A percentile compares a stretch with the other conserved stretches of the same genome.
phyloP scores from a whole-genome alignment of 2,329 filamentous ascomycete species.

The Lasiodiplodia hormozganensis region DNA sequence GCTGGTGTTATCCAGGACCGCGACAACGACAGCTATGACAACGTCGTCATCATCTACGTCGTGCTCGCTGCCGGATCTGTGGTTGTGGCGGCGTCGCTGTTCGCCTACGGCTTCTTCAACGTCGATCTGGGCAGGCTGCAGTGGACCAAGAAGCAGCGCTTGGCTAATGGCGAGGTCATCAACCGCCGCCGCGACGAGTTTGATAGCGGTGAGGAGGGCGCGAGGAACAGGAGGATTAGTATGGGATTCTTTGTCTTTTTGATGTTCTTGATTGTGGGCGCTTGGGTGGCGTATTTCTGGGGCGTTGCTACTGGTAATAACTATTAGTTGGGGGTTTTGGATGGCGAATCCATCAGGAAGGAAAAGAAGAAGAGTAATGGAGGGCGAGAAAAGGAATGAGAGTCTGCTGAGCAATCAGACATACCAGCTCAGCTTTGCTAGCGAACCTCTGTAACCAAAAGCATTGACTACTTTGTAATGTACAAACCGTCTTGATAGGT shows the following conservation, averaged over 20 bases:
- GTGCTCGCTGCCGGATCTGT: conserved; percentile 60
- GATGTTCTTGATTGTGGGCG: conserved; percentile 57
- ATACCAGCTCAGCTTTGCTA: not conserved
- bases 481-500: not conserved
- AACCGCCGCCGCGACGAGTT: conserved; percentile 52
- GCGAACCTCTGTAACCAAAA: not conserved
- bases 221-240: conserved; percentile 50
- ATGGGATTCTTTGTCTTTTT: conserved; percentile 53
- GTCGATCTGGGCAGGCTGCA: conserved; percentile 59
- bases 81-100: conserved; percentile 51
- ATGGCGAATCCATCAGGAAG: no score
- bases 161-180: conserved; percentile 54
- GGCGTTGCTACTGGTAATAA: conserved; percentile 61
- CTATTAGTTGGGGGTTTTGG: not conserved
- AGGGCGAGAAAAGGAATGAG: not conserved
- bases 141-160: conserved; percentile 64
- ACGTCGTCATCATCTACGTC: conserved; percentile 64
- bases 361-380: no score
- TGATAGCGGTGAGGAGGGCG: conserved; percentile 42
- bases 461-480: not conserved
- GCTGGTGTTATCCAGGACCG: conserved; percentile 66
- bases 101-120: conserved; percentile 49
- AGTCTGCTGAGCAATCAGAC: not conserved
- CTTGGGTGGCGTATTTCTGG: conserved; percentile 67
- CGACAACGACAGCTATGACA: conserved; percentile 63